A percentile compares a stretch with the other conserved stretches of the same genome.
These are phyloP conservation scores for Clonostachys rhizophaga DNA, from an alignment of 2,329 filamentous ascomycete species.

Conservation along the genomic window DNA sequence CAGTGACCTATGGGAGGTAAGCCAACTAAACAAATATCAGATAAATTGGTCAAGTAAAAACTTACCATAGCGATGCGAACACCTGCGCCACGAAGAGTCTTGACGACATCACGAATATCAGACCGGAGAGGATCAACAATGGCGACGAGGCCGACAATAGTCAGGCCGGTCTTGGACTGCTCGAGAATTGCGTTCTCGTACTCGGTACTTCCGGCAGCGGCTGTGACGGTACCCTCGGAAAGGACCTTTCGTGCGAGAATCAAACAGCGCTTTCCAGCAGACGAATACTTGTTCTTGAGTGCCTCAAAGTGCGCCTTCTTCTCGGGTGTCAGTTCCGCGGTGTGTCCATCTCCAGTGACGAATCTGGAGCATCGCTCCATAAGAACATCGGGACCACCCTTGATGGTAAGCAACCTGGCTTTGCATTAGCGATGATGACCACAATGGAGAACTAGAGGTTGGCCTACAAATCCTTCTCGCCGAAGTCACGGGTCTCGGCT, in stretches of 20 bases:
- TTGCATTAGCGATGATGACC: not conserved
- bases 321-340: conserved; percentile 39
- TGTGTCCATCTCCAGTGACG: conserved; percentile 48
- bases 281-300: conserved; percentile 65
- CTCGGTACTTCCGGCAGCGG: conserved; percentile 29
- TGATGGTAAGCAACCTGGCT: conserved; percentile 61
- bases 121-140: conserved; percentile 75
- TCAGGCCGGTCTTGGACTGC: conserved; percentile 52
- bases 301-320: conserved; percentile 43
- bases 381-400: conserved; percentile 73
- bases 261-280: conserved; percentile 63
- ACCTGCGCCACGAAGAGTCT: conserved; percentile 63
- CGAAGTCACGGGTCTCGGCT: conserved; percentile 24
- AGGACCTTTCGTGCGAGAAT: conserved; percentile 59
- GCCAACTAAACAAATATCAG: not conserved
- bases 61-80: conserved; percentile 73
- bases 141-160: conserved; percentile 69
- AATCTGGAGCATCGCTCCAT: conserved; percentile 58
- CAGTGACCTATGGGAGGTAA: conserved; percentile 50
- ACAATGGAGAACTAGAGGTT: conserved; percentile 6
- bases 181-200: conserved; percentile 51
- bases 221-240: conserved; percentile 20
- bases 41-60: not conserved
- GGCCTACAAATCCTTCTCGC: conserved; percentile 27
- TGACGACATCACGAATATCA: conserved; percentile 64